phyloP scores from a whole-genome alignment of 2,329 filamentous ascomycete species.

The Pseudocercospora macadamiae region DNA sequence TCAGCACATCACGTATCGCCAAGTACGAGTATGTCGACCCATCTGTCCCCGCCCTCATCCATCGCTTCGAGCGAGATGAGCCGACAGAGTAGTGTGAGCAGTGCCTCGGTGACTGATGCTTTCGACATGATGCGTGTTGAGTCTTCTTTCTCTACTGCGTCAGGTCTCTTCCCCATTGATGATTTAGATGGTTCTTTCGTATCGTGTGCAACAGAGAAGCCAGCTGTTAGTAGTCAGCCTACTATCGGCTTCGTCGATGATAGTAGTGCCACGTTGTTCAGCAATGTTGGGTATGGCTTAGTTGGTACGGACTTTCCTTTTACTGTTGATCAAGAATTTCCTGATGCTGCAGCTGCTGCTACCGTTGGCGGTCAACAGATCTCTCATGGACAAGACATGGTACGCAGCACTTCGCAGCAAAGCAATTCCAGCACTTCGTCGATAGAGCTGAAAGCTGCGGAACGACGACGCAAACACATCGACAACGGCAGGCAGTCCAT shows the following conservation, averaged over 20 bases:
- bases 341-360: slow-evolving; percentile 24
- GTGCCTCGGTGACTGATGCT: slow-evolving; percentile 44
- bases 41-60: slow-evolving; percentile 33
- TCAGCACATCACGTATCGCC: slow-evolving; percentile 29
- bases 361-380: slow-evolving; percentile 17
- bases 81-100: slow-evolving; percentile 48
- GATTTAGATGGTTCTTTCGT: slow-evolving; percentile 31
- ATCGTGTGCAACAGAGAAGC: slow-evolving; percentile 29
- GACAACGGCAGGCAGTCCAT: slow-evolving; percentile 34
- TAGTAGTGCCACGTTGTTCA: slow-evolving; percentile 28
- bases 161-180: slow-evolving; percentile 33
- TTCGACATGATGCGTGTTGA: slow-evolving; percentile 50
- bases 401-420: slow-evolving; percentile 27
- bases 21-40: slow-evolving; percentile 34
- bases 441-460: slow-evolving; percentile 28
- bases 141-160: slow-evolving; percentile 42
- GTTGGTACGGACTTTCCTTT: slow-evolving; percentile 30
- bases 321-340: slow-evolving; percentile 30
- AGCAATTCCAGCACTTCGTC: slow-evolving; percentile 25
- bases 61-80: slow-evolving; percentile 44
- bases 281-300: slow-evolving; percentile 33
- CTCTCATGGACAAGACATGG: slow-evolving; percentile 30
- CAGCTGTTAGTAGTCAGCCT: slow-evolving; percentile 30
- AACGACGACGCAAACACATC: slow-evolving; percentile 37
- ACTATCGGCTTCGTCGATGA: slow-evolving; percentile 28